phyloP scores from a whole-genome alignment of 768 basidiomycete species.

The Tulasnella sp. region DNA sequence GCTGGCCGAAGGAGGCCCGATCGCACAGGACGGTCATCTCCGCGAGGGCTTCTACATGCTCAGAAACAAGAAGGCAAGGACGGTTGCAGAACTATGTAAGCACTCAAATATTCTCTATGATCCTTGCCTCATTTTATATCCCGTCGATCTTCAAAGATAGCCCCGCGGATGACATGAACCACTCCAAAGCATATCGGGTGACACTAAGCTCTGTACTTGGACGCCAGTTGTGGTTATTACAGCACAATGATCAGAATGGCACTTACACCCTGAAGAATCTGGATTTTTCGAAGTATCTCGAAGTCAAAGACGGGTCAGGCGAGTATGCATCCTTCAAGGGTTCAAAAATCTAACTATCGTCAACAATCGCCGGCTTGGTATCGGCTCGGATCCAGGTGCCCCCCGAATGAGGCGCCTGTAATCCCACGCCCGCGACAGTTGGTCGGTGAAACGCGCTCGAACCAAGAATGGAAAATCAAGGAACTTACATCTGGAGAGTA shows the following conservation, averaged over 20 bases:
- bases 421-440: background rate
- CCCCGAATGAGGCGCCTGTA: background rate
- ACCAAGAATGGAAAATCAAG: background rate
- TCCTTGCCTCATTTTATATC: too few species aligned
- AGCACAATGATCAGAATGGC: background rate
- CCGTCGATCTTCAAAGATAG: too few species aligned
- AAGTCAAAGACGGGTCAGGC: background rate
- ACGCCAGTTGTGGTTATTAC: background rate
- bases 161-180: too few species aligned
- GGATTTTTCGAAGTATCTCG: background rate
- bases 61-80: too few species aligned
- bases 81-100: too few species aligned
- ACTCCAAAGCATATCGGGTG: too few species aligned
- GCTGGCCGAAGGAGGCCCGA: too few species aligned
- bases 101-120: too few species aligned
- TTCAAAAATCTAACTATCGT: background rate
- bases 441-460: background rate
- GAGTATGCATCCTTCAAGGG: background rate
- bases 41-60: too few species aligned
- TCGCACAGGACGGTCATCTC: too few species aligned
- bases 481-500: background rate
- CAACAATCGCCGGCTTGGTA: background rate
- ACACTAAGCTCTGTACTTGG: background rate
- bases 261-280: background rate
- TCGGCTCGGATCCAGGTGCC: background rate